phyloP scores from a whole-genome alignment of 345 rosid species.

The sweet orange (Citrus sinensis) region DNA sequence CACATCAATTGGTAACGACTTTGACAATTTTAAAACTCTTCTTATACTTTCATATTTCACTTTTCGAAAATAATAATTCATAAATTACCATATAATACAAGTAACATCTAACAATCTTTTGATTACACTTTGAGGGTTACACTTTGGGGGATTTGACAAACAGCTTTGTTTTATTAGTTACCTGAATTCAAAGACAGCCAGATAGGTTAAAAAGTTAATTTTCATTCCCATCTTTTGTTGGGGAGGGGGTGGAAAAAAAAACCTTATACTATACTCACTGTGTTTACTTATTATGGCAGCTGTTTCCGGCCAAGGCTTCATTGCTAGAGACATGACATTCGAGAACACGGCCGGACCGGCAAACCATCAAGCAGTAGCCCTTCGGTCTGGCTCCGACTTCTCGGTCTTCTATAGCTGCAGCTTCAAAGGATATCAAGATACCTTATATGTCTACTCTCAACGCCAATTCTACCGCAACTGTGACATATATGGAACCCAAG shows the following conservation, averaged over 20 bases:
- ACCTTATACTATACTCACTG: neutral
- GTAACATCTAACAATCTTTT: neutral
- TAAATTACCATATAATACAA: neutral
- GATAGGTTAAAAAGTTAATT: no score
- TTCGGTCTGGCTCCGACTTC: constrained; percentile 76
- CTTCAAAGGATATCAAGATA: constrained; percentile 91
- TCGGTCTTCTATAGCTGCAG: constrained; percentile 76
- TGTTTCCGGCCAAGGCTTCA: constrained; percentile 62
- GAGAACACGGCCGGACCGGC: constrained; percentile 86
- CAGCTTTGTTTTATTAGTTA: no score
- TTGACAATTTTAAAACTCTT: neutral
- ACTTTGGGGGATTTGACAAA: no score
- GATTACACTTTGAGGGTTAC: neutral
- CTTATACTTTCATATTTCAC: neutral
- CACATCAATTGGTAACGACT: neutral
- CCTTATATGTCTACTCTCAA: constrained; percentile 68
- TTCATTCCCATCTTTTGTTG: no score
- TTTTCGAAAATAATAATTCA: neutral
- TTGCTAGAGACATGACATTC: constrained; percentile 75
- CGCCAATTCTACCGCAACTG: constrained; percentile 87
- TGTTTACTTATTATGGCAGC: constrained; percentile 32
- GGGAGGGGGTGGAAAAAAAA: no score
- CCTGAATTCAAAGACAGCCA: no score
- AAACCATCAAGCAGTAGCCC: constrained; percentile 85
- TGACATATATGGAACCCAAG: constrained; percentile 68